These are phyloP conservation scores for Penicillium sp. DNA, from an alignment of 2,329 filamentous ascomycete genomes.

Conservation along the genomic window DNA sequence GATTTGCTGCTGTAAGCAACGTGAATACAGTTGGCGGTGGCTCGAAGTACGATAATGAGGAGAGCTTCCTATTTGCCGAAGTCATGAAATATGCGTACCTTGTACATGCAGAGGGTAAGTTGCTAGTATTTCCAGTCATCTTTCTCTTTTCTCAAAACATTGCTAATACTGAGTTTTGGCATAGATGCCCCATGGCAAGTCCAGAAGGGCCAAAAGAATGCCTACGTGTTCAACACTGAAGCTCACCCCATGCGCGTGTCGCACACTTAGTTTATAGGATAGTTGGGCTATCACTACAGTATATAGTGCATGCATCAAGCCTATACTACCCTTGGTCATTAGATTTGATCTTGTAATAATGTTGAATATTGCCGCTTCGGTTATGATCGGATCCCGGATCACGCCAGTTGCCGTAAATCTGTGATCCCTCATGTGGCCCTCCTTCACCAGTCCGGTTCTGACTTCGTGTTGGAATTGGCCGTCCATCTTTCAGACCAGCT, in stretches of 20 bases:
- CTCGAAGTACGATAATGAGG: constrained; percentile 67
- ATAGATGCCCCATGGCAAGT: constrained; percentile 62
- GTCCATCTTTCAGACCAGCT: no score
- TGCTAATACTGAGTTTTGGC: constrained; percentile 11
- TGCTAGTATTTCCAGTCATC: background rate
- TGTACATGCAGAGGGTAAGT: constrained; percentile 55
- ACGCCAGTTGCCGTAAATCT: background rate
- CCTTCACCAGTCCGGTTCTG: no score
- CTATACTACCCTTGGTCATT: background rate
- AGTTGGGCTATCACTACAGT: background rate
- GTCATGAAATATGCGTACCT: constrained; percentile 82
- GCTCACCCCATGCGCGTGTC: constrained; percentile 53
- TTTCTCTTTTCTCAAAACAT: background rate
- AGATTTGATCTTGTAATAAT: background rate
- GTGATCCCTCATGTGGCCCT: background rate
- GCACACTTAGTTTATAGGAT: constrained; percentile 7
- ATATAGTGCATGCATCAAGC: background rate
- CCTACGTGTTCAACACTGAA: constrained; percentile 65
- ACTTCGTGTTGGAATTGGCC: no score
- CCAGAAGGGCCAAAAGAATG: constrained; percentile 48
- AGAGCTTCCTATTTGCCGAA: constrained; percentile 87
- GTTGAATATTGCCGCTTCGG: background rate
- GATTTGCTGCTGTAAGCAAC: constrained; percentile 65
- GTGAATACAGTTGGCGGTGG: constrained; percentile 66
- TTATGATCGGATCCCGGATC: background rate